Percentiles rank a stretch among this genome's conserved stretches.
These are phyloP conservation scores for Trichosporon faecale DNA, from an alignment of 1,284 basidiomycete genomes.

Conservation along the genomic window DNA sequence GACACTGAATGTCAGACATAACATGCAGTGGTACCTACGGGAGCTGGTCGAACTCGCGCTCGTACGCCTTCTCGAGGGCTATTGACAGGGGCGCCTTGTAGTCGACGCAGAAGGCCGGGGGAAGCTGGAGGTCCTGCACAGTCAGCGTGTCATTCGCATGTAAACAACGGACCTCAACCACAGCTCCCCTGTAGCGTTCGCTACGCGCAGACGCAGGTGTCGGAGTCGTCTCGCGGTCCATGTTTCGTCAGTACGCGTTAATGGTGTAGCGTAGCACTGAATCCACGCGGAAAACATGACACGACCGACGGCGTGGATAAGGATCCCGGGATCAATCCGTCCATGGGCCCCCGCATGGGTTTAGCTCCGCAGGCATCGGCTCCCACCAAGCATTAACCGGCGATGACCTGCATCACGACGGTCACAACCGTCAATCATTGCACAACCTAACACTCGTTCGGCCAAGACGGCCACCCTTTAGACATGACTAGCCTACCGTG, in stretches of 20 bases:
- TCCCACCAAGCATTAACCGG: constrained; percentile 3
- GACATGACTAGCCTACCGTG: constrained; percentile 22
- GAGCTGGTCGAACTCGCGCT: constrained; percentile 84
- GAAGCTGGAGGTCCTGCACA: constrained; percentile 74
- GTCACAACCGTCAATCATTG: neutral
- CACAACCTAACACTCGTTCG: neutral
- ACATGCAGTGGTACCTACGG: constrained; percentile 59
- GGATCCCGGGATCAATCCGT: neutral
- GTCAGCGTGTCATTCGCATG: neutral
- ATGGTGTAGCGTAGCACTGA: neutral
- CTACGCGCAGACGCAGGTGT: constrained; percentile 55
- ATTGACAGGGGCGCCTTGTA: constrained; percentile 65
- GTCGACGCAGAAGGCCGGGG: constrained; percentile 80
- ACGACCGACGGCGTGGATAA: constrained; percentile 3
- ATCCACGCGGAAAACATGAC: constrained; percentile 11
- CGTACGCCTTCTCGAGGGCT: constrained; percentile 80
- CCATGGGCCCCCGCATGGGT: constrained; percentile 10
- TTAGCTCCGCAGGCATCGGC: neutral
- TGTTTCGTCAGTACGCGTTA: constrained; percentile 14
- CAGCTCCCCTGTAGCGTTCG: constrained; percentile 65
- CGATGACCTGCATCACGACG: constrained; percentile 1
- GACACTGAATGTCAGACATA: constrained; percentile 57
- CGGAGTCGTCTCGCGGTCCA: constrained; percentile 46
- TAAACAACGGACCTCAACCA: constrained; percentile 57
- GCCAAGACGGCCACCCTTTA: neutral